Conservation (phyloP, 257 asterid genomes). For the Pogostemon cablin region DNA sequence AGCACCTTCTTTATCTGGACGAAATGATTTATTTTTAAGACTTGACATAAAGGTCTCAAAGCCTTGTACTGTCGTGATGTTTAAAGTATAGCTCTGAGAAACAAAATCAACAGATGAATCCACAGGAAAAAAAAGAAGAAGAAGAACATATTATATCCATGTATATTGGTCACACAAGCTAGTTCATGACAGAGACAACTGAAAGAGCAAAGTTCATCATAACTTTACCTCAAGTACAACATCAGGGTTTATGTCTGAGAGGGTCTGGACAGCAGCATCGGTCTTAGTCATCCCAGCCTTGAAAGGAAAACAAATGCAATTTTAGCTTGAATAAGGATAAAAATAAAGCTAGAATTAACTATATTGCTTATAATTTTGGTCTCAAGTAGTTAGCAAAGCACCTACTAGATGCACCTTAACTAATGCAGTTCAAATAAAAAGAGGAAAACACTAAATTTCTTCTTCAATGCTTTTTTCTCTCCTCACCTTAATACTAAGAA, state of each 20-base stretch:
- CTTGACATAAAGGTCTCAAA: slow-evolving; percentile 92
- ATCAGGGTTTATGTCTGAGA: slow-evolving; percentile 94
- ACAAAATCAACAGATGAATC: slow-evolving; percentile 30
- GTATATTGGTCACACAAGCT: slow-evolving; percentile 12
- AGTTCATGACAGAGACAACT: background rate
- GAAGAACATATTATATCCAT: background rate
- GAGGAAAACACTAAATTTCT: background rate
- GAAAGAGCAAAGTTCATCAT: slow-evolving; percentile 21
- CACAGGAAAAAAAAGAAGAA: slow-evolving; percentile 3
- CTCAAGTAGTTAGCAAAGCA: slow-evolving; percentile 11
- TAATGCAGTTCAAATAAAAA: background rate
- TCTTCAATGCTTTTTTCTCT: slow-evolving; percentile 27
- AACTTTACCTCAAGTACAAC: slow-evolving; percentile 90
- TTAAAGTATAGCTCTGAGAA: slow-evolving; percentile 89
- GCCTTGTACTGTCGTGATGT: slow-evolving; percentile 93
- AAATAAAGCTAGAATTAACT: background rate
- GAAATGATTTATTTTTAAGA: slow-evolving; percentile 70
- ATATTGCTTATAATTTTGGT: background rate
- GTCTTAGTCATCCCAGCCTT: slow-evolving; percentile 98
- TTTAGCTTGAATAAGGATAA: slow-evolving; percentile 29
- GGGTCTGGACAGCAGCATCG: slow-evolving; percentile 98
- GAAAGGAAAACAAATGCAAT: slow-evolving; percentile 28
- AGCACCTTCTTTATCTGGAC: slow-evolving; percentile 67
- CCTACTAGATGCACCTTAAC: slow-evolving; percentile 12
- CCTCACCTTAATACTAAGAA: slow-evolving; percentile 12